Evolutionary conservation across 2,329 filamentous ascomycete species (phyloP), one percentile per base, ranked within the genome.

Genomic region (Paradendryphiella salina): DNA sequence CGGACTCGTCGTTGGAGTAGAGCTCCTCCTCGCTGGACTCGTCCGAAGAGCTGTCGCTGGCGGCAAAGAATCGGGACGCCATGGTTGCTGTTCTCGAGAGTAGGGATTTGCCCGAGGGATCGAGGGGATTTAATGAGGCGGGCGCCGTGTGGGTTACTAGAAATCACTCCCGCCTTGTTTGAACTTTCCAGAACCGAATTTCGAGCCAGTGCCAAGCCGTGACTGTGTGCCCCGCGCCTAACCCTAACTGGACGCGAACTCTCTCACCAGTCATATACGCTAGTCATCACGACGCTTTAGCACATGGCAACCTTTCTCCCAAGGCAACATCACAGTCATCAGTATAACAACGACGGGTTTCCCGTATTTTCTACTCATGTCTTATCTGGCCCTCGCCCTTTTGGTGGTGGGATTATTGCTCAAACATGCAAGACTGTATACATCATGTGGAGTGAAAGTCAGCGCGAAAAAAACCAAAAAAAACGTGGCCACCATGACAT

Each of bases 1-100:
- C 58, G 28, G 81, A 64, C 47, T 62, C 83, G 74, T 89, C 88
- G 75, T 86, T 86, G 66, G 87, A 87, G 85, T 95, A 95, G 78
- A 96, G 87, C 78, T 97, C 92, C 82, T 97, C 93, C 67, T 96
- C 93, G 70, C 82, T 85, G 60, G 90, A 96, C 82, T 90, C 92
- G 78, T 96, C 92, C 82, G 85, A 90, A 72, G 93, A 96, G 85
- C 92, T 96, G 78, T 96, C 92, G 80, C 87, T 89, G 75, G 89
- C 89, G 77, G 90, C 89, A 83, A 97, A 97, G 79, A 97, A 99
- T 80, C 91, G 89, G 83, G 94, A 97, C 70, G 69, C 70, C 60
- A 60, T 72, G 59, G 55, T 64, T 63, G 57, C 58, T 50, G 60
- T 59, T 54, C 55, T 63, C 56, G 61, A 56, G 59, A 60, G 61